Evolutionary conservation across 2,329 filamentous ascomycete species (phyloP).

Genomic region (Fusarium tupiense): DNA sequence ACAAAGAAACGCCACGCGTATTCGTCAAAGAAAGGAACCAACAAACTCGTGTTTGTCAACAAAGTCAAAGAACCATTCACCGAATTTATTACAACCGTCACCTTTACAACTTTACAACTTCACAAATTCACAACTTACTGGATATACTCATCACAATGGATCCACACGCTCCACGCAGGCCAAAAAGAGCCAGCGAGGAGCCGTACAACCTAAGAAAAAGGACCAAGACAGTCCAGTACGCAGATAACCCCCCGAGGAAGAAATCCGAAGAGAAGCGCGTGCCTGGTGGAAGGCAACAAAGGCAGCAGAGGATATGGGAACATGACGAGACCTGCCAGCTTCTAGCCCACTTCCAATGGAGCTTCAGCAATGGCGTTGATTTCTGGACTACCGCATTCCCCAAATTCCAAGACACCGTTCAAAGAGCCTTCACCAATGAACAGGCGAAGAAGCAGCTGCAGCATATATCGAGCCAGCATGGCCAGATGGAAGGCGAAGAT

Average conservation of each 20-base stretch:
- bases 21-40: too few species aligned
- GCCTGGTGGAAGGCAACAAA: accelerated
- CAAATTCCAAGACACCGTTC: not conserved
- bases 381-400: not conserved
- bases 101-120: too few species aligned
- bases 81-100: too few species aligned
- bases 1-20: too few species aligned
- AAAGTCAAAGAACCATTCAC: too few species aligned
- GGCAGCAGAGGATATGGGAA: accelerated
- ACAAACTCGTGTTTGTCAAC: too few species aligned
- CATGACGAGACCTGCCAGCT: not conserved
- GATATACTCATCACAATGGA: not conserved
- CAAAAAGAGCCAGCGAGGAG: not conserved
- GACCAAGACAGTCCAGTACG: not conserved
- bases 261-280: accelerated
- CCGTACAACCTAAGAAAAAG: not conserved
- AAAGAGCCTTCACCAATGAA: not conserved
- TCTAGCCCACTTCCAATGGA: not conserved
- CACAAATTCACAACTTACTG: too few species aligned
- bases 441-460: not conserved
- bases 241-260: not conserved
- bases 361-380: not conserved
- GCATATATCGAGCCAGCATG: not conserved
- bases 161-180: not conserved
- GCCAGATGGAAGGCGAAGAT: not conserved